phyloP scores from a whole-genome alignment of 1,139 yeast genomes.

The Yamadazyma aaseri region DNA sequence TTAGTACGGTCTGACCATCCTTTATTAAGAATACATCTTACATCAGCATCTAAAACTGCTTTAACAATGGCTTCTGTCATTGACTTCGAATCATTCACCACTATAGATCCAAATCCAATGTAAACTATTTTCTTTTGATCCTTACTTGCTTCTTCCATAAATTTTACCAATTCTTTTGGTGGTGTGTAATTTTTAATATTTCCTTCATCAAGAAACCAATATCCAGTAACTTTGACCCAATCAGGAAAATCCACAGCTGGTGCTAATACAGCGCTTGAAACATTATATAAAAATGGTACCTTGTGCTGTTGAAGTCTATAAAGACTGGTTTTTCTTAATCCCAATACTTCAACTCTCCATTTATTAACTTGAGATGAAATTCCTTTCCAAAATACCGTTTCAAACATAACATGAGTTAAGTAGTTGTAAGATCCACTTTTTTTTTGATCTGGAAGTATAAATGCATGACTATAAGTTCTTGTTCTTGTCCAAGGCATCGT shows the following conservation, averaged over 20 bases:
- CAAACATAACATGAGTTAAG: slow-evolving; percentile 88
- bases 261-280: slow-evolving; percentile 84
- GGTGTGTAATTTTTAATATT: slow-evolving; percentile 57
- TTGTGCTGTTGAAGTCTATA: slow-evolving; percentile 70
- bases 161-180: slow-evolving; percentile 55
- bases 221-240: slow-evolving; percentile 93
- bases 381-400: slow-evolving; percentile 91
- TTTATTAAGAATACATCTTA: slow-evolving; percentile 81
- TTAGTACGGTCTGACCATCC: slow-evolving; percentile 86
- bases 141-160: slow-evolving; percentile 60
- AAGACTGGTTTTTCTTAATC: slow-evolving; percentile 67
- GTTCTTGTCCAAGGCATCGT: slow-evolving; percentile 99
- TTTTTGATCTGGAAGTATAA: slow-evolving; percentile 89
- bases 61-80: slow-evolving; percentile 76
- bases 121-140: slow-evolving; percentile 74
- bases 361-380: slow-evolving; percentile 83
- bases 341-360: slow-evolving; percentile 75
- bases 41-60: slow-evolving; percentile 77
- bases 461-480: slow-evolving; percentile 94
- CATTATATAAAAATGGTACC: slow-evolving; percentile 85
- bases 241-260: slow-evolving; percentile 93
- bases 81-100: slow-evolving; percentile 76
- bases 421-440: slow-evolving; percentile 92
- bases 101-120: slow-evolving; percentile 95
- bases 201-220: slow-evolving; percentile 89